Conservation (phyloP, 1,284 basidiomycete species). For the Cryptococcus sp. region DNA sequence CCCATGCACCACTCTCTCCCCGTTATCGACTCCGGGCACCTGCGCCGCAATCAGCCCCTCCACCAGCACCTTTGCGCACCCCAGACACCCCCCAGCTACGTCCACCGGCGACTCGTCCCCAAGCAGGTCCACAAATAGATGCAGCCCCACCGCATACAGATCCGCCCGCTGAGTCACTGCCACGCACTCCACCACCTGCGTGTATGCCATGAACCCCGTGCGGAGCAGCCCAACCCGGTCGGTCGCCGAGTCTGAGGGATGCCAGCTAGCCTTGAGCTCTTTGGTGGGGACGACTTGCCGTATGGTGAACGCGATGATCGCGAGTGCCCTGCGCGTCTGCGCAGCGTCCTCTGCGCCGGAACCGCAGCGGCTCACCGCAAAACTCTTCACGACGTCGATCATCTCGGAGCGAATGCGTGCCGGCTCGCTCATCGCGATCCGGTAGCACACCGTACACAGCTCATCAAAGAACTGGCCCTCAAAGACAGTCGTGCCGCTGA, state of each 20-base stretch:
- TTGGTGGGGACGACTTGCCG: constrained; percentile 64
- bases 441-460: constrained; percentile 80
- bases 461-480: constrained; percentile 84
- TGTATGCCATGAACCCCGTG: constrained; percentile 64
- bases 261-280: constrained; percentile 56
- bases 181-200: constrained; percentile 61
- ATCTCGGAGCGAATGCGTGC: constrained; percentile 70
- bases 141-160: constrained; percentile 72
- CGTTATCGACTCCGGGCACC: constrained; percentile 32
- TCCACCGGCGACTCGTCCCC: constrained; percentile 79
- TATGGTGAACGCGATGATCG: constrained; percentile 65
- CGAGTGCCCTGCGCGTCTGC: constrained; percentile 42
- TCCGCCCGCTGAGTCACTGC: constrained; percentile 58
- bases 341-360: constrained; percentile 29
- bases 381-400: constrained; percentile 65
- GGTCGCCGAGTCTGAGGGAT: constrained; percentile 52
- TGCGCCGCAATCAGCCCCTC: constrained; percentile 47
- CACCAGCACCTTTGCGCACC: constrained; percentile 70
- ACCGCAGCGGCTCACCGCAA: constrained; percentile 56
- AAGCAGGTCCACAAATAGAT: constrained; percentile 76
- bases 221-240: constrained; percentile 66
- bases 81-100: constrained; percentile 71
- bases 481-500: constrained; percentile 73
- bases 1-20: constrained; percentile 68
- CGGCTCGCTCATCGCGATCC: constrained; percentile 83